phyloP scores from a whole-genome alignment of 345 rosid species.

The Syzygium aqueum region DNA sequence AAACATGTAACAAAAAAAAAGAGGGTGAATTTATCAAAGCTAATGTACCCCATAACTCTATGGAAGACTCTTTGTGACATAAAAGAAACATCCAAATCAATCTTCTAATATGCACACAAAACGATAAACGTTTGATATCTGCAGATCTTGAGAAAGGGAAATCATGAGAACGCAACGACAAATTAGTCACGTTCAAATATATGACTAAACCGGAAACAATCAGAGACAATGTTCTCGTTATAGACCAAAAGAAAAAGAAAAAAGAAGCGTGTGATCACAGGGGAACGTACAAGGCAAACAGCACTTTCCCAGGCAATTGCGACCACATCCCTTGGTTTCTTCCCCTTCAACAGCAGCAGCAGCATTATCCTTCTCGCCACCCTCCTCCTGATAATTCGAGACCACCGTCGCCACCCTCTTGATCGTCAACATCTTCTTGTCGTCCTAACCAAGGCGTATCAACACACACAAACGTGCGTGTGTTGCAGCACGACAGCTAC shows the following conservation, averaged over 20 bases:
- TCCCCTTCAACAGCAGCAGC: background rate
- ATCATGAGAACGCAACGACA: background rate
- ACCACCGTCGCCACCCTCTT: slow-evolving; percentile 27
- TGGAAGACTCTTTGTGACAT: background rate
- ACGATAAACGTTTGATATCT: background rate
- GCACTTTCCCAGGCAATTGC: slow-evolving; percentile 26
- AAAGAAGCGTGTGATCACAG: background rate
- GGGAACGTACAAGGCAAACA: slow-evolving; percentile 15
- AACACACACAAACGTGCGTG: background rate
- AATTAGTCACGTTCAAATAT: background rate
- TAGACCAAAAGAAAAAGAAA: background rate
- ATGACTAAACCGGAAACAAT: background rate
- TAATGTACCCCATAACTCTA: background rate
- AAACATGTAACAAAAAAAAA: background rate
- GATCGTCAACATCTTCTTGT: slow-evolving; percentile 12
- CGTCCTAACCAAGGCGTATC: background rate
- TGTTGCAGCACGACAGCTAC: background rate
- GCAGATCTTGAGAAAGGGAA: background rate
- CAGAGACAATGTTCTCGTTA: background rate
- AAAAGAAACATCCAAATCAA: background rate
- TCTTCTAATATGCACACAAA: background rate
- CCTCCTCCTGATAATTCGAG: slow-evolving; percentile 26
- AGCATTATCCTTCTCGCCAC: background rate
- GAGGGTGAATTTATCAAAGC: background rate
- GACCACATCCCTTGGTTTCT: slow-evolving; percentile 12